Conservation (phyloP, 164 flowering plant species). For the Cinnamomum chago region DNA sequence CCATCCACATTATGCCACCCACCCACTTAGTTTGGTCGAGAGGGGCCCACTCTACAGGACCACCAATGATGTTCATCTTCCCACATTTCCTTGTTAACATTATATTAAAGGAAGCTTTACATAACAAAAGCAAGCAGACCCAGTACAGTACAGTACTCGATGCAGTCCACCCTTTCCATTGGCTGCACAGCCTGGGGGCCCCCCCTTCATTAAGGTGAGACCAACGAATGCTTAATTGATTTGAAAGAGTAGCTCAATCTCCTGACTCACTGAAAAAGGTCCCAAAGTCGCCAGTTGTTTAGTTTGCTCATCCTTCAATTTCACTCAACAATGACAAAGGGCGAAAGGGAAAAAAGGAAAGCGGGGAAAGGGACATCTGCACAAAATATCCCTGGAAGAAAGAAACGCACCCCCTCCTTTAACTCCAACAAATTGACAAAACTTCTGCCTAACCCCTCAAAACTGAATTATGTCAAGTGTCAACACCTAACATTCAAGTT, state of each 20-base stretch:
- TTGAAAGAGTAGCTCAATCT: not conserved
- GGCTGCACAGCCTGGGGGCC: not conserved
- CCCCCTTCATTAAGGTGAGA: not conserved
- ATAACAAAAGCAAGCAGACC: not conserved
- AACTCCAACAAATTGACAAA: not conserved
- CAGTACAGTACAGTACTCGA: not conserved
- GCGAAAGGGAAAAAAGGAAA: not conserved
- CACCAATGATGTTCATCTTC: not conserved
- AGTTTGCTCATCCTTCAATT: constrained; percentile 30
- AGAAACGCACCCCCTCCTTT: not conserved
- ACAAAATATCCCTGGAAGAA: not conserved
- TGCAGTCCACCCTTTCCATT: not conserved
- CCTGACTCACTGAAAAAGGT: not conserved
- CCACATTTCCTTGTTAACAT: not conserved
- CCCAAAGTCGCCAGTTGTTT: not conserved
- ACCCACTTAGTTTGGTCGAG: not conserved
- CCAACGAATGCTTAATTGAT: not conserved
- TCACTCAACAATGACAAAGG: constrained; percentile 27
- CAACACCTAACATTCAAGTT: not conserved
- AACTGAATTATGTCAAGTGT: not conserved
- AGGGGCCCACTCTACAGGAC: not conserved
- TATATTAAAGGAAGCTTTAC: not conserved
- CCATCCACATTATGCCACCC: not conserved
- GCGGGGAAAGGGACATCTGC: not conserved
- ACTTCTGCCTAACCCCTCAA: not conserved